Evolutionary conservation across 148 eudicot genomes (phyloP).

Genomic region (Rhododendron simsii): DNA sequence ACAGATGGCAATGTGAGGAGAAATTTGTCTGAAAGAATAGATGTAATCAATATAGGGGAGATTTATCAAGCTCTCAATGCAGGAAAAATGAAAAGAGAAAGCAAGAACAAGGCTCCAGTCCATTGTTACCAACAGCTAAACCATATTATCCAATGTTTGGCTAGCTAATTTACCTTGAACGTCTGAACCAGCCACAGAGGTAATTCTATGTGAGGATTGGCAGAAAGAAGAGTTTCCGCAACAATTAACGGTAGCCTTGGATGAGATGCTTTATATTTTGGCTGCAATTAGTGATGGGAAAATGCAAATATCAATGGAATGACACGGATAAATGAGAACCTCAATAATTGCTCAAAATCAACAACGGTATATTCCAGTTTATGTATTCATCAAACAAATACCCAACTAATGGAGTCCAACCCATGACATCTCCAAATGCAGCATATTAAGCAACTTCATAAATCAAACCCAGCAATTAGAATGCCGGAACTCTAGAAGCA

Average conservation of each 20-base stretch:
- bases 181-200: slow-evolving; percentile 90
- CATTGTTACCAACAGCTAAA: background rate
- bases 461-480: background rate
- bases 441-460: background rate
- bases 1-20: background rate
- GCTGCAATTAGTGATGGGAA: slow-evolving; percentile 40
- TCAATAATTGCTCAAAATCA: background rate
- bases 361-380: background rate
- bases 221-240: slow-evolving; percentile 85
- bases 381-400: background rate
- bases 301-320: background rate
- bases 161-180: slow-evolving; percentile 67
- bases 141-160: background rate
- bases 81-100: background rate
- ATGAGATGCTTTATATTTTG: slow-evolving; percentile 66
- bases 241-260: slow-evolving; percentile 78
- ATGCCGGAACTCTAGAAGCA: background rate
- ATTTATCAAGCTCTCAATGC: background rate
- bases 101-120: background rate
- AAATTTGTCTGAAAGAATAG: background rate
- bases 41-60: background rate
- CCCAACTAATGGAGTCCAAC: background rate
- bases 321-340: background rate
- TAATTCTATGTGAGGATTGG: slow-evolving; percentile 83
- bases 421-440: background rate